Base-by-base conservation (phyloP, 1,139 yeast genomes). In the Hyphopichia buzzinii region DNA sequence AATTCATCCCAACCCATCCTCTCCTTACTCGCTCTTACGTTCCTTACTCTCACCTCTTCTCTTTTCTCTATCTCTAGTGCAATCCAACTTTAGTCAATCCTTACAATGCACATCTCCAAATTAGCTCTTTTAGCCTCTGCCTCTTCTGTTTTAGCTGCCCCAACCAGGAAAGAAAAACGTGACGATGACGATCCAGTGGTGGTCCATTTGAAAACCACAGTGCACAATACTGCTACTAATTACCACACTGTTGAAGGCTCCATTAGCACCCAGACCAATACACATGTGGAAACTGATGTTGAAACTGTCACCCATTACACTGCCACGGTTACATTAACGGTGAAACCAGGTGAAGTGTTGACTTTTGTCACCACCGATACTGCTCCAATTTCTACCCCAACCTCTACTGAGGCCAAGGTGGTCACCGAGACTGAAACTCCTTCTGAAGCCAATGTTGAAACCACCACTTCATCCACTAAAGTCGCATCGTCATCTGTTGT, bases 251-350 rank as follows among this genome's bases (percentile, higher is more conserved):
- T 67, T 8, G 46, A 58, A 38, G 72, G 67, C 15, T 44, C 55
- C 16, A 55, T 59, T 24, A 39, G 52, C 3, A 66, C 72, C 15
- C 36, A 43, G 24, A 66, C 73, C 15, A 57, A 64, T 39, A 40
- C 51, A 27, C 39, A 52, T 14, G 52, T 63, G 22, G 54, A 57
- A 33, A 62, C 73, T 29, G 54, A 59, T 17, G 64, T 70, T 15
- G 50, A 58, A 26, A 71, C 76, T 13, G 58, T 62, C 31, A 71
- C 76, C 17, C 55, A 59, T 31, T 71, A 69, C 48, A 71, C 76
- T 26, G 74, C 75, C 11, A 71, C 77, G 6, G 70, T 64, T 30
- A 70, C 74, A 6, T 59, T 67, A 3, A 68, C 74, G 11, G 62
- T 70, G 14, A 62, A 62, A 41, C 75, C 75, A 19, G 52, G 59